A percentile compares a stretch with the other conserved stretches of the same genome.
Conservation (phyloP, 805 yeast species). For the Metschnikowia noctiluminum region DNA sequence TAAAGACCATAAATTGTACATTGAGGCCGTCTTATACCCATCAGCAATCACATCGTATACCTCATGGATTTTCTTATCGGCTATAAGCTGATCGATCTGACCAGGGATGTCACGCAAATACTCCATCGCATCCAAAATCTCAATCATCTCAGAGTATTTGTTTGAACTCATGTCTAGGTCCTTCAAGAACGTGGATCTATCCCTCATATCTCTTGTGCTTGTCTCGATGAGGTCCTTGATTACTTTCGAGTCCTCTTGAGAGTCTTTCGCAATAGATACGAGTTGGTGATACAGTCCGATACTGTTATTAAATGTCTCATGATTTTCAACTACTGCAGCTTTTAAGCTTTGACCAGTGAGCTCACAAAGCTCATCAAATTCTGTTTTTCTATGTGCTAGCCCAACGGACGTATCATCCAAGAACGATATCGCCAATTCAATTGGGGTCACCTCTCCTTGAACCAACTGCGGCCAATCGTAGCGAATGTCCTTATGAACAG, state of each 20-base stretch:
- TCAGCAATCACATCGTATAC: conserved; percentile 55
- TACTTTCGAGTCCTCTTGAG: conserved; percentile 54
- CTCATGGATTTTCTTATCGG: conserved; percentile 64
- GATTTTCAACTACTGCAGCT: conserved; percentile 73
- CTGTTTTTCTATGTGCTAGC: conserved; percentile 65
- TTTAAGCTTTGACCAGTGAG: conserved; percentile 57
- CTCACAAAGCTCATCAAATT: conserved; percentile 59
- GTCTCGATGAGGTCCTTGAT: conserved; percentile 48
- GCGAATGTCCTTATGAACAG: conserved; percentile 32
- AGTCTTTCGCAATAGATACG: conserved; percentile 57
- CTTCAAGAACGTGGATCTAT: conserved; percentile 52
- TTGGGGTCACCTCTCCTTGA: conserved; percentile 61
- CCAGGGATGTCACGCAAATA: conserved; percentile 57
- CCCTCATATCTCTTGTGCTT: conserved; percentile 49
- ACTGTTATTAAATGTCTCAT: conserved; percentile 79
- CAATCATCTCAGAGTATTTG: conserved; percentile 65
- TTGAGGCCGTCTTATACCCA: conserved; percentile 44
- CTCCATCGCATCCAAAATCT: conserved; percentile 64
- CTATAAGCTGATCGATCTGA: conserved; percentile 60
- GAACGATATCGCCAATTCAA: conserved; percentile 79
- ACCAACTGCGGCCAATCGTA: conserved; percentile 45
- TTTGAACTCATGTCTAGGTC: conserved; percentile 65
- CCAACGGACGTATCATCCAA: conserved; percentile 92
- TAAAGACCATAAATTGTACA: conserved; percentile 54
- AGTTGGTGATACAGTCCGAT: conserved; percentile 81